phyloP scores from a whole-genome alignment of 1,139 yeast genomes.

The Chernovozyma aurita region DNA sequence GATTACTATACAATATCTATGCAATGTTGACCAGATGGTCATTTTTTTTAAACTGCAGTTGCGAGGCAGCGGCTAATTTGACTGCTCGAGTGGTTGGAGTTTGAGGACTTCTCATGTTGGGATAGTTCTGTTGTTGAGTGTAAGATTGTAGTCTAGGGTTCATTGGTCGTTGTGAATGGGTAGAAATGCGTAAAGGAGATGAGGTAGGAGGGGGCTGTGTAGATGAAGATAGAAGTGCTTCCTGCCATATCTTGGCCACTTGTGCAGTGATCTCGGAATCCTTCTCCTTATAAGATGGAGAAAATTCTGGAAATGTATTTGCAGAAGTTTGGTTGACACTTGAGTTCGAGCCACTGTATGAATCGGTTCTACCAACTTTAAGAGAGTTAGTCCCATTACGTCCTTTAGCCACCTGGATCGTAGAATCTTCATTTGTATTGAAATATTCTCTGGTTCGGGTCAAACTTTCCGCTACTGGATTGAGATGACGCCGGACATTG shows the following conservation, averaged over 20 bases:
- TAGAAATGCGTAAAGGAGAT: constrained; percentile 5
- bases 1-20: constrained; percentile 1
- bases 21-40: constrained; percentile 9
- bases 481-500: constrained; percentile 62
- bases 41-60: constrained; percentile 7
- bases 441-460: constrained; percentile 33
- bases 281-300: constrained; percentile 28
- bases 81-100: constrained; percentile 38
- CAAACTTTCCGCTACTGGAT: constrained; percentile 65
- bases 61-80: constrained; percentile 23
- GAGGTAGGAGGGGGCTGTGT: constrained; percentile 11
- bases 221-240: constrained; percentile 24
- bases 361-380: neutral
- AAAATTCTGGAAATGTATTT: constrained; percentile 33
- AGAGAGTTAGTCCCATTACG: neutral
- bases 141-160: constrained; percentile 25
- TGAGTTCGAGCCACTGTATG: neutral
- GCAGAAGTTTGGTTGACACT: constrained; percentile 9
- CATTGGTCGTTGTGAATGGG: constrained; percentile 14
- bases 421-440: neutral
- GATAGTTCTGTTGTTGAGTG: constrained; percentile 14
- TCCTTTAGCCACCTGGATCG: neutral
- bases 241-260: constrained; percentile 39
- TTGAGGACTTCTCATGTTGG: constrained; percentile 18
- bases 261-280: constrained; percentile 25